Evolutionary conservation across 2,329 filamentous ascomycete genomes (phyloP).

Genomic region (Trichoderma asperellum): DNA sequence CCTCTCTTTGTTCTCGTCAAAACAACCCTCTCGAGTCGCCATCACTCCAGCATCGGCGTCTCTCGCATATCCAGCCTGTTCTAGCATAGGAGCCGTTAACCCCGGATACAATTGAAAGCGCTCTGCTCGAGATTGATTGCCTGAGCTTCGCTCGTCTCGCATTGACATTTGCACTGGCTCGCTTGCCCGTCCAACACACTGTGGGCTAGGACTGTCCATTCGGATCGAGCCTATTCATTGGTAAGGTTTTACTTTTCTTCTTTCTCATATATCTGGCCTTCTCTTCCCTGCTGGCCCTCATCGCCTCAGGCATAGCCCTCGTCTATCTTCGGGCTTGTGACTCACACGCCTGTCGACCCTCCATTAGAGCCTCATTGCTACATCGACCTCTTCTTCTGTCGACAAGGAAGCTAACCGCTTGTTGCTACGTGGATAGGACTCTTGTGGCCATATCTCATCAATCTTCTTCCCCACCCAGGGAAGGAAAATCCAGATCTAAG

Average conservation of each 20-base stretch:
- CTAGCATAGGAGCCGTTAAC: background rate
- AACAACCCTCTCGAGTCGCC: slow-evolving; percentile 6
- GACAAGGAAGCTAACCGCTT: slow-evolving; percentile 39
- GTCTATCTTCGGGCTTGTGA: slow-evolving; percentile 27
- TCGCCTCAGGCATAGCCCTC: slow-evolving; percentile 26
- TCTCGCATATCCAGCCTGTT: slow-evolving; percentile 4
- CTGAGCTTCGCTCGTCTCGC: background rate
- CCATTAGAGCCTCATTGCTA: slow-evolving; percentile 26
- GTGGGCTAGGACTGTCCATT: slow-evolving; percentile 16
- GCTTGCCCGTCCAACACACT: slow-evolving; percentile 15
- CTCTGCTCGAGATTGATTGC: slow-evolving; percentile 8
- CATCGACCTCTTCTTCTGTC: slow-evolving; percentile 25
- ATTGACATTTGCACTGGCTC: slow-evolving; percentile 12
- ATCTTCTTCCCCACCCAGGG: slow-evolving; percentile 37
- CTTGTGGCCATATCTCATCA: slow-evolving; percentile 37
- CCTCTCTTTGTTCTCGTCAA: slow-evolving; percentile 5
- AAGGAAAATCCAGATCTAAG: slow-evolving; percentile 42
- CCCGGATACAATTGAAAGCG: background rate
- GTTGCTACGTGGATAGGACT: slow-evolving; percentile 39
- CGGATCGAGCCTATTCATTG: slow-evolving; percentile 19
- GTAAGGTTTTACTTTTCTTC: slow-evolving; percentile 20
- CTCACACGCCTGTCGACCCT: slow-evolving; percentile 29
- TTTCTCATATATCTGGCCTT: slow-evolving; percentile 25
- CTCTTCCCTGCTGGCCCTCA: slow-evolving; percentile 18
- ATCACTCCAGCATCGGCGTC: background rate